Evolutionary conservation across 2,329 filamentous ascomycete genomes (phyloP), one percentile per base, ranked within the genome.

Genomic region (Aschersonia sp.): DNA sequence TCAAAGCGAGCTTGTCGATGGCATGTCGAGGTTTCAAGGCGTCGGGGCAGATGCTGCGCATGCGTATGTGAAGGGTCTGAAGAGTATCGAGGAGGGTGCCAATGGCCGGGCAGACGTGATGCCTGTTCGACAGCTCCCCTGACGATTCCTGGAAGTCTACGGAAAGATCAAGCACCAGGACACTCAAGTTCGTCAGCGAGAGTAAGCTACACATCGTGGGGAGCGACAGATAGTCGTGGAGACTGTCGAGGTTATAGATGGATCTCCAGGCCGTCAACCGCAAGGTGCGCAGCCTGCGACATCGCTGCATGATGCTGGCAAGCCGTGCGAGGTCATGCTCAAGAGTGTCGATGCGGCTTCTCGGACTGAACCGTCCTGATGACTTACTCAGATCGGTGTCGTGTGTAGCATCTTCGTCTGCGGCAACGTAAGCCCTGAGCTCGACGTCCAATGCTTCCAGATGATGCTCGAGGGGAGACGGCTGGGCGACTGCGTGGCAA

Each of bases 31-130:
- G 54, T n/a, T 51, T 53, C 14, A 56, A 43, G 29, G 44, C 51
- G 31, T 53, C 49, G 3, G 49, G 54, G 31, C 54, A 57, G 37
- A 57, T 52, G 44, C 5, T 53, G 46, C 46, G 50, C 49, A 52
- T 50, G 22, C 53, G 49, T 35, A 55, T 29, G 43, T 52, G 52
- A 46, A 57, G 51, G 41, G 35, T 49, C 45, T 7, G 45, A 44
- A 56, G 51, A 37, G 39, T 47, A 40, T n/a, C 11, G 45, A 53
- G 53, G 42, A 53, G 48, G 42, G 46, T n/a, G 30, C 51, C 46
- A 39, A 55, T 51, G 9, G 45, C 45, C 35, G 51, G 52, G 42
- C 54, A 55, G 33, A 54, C 47, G 30, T 54, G 49, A 14, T 42
- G 14, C 35, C 8, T 11, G 9, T 43, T 43, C 10, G 9, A 43